phyloP scores from a whole-genome alignment of 805 yeast species.

The Ogataea ganodermae region DNA sequence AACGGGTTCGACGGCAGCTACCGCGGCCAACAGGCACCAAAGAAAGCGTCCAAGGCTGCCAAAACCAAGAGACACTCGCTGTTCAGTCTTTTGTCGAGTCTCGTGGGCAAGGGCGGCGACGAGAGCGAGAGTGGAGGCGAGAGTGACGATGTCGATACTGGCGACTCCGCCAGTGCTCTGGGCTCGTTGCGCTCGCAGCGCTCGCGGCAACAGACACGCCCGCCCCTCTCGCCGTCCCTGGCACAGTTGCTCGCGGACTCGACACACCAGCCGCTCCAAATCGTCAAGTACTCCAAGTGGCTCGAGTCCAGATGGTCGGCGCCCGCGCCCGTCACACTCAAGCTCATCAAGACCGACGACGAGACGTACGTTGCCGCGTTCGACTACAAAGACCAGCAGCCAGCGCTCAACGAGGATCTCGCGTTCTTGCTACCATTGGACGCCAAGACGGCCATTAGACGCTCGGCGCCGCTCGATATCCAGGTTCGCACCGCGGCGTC shows the following conservation, averaged over 20 bases:
- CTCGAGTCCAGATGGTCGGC: conserved; percentile 30
- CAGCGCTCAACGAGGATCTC: conserved; percentile 10
- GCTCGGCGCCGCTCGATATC: conserved; percentile 24
- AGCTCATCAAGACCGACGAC: conserved; percentile 19
- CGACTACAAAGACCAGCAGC: not conserved
- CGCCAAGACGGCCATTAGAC: conserved; percentile 18
- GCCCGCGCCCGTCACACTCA: conserved; percentile 15
- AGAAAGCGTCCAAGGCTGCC: conserved; percentile 3
- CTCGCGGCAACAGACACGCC: not conserved
- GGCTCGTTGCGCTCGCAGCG: conserved; percentile 9
- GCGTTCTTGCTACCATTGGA: conserved; percentile 22
- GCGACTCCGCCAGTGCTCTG: not conserved
- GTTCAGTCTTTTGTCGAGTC: conserved; percentile 27
- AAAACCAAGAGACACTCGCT: conserved; percentile 30
- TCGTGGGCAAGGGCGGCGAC: conserved; percentile 9
- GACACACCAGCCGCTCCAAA: conserved; percentile 23
- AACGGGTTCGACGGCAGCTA: conserved; percentile 21
- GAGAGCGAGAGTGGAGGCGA: not conserved
- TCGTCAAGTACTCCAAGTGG: conserved; percentile 33
- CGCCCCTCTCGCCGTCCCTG: not conserved
- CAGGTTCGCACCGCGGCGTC: conserved; percentile 17
- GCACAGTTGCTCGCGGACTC: conserved; percentile 10
- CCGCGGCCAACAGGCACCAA: not conserved
- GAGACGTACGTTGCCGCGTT: conserved; percentile 22
- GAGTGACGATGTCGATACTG: not conserved